Evolutionary conservation across 306 rosid genomes (phyloP).

Genomic region (Aeschynomene evenia): DNA sequence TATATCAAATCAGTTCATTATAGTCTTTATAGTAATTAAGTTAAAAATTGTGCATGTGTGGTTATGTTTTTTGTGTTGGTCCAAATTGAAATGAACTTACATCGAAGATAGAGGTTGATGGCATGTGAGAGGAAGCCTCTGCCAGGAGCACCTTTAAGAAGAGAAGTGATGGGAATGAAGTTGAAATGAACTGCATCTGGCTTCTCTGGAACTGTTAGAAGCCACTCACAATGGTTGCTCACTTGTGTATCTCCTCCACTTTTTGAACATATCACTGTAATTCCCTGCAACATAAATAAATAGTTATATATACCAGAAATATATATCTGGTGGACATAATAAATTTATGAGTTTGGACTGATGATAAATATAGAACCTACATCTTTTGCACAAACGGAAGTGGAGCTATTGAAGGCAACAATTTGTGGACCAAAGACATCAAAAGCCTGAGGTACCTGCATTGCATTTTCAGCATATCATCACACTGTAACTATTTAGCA

Average conservation of each 20-base stretch:
- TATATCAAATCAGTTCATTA: too few relatives aligned
- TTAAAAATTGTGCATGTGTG: too few relatives aligned
- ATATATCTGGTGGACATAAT: neutral
- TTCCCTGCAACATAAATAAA: slow-evolving; percentile 53
- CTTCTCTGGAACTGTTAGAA: slow-evolving; percentile 57
- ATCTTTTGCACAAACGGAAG: slow-evolving; percentile 61
- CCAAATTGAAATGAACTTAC: slow-evolving; percentile 47
- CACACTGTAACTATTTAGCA: slow-evolving; percentile 14
- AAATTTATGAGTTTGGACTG: neutral
- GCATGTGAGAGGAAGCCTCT: slow-evolving; percentile 86
- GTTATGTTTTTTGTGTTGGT: too few relatives aligned
- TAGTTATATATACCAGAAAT: too few relatives aligned
- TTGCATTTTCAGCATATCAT: slow-evolving; percentile 32
- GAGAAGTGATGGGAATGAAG: slow-evolving; percentile 84
- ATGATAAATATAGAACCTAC: slow-evolving; percentile 57
- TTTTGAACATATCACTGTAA: slow-evolving; percentile 67
- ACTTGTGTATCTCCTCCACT: slow-evolving; percentile 70
- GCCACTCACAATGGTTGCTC: slow-evolving; percentile 79
- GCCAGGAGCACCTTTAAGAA: slow-evolving; percentile 75
- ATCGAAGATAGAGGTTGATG: slow-evolving; percentile 87
- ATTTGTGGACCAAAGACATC: slow-evolving; percentile 60
- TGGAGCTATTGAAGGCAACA: slow-evolving; percentile 48
- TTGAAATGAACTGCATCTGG: slow-evolving; percentile 67
- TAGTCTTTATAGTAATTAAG: too few relatives aligned
- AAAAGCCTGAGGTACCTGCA: slow-evolving; percentile 76